These are phyloP conservation scores for Komagataella kurtzmanii DNA, from an alignment of 805 yeast species.

Conservation along the genomic window DNA sequence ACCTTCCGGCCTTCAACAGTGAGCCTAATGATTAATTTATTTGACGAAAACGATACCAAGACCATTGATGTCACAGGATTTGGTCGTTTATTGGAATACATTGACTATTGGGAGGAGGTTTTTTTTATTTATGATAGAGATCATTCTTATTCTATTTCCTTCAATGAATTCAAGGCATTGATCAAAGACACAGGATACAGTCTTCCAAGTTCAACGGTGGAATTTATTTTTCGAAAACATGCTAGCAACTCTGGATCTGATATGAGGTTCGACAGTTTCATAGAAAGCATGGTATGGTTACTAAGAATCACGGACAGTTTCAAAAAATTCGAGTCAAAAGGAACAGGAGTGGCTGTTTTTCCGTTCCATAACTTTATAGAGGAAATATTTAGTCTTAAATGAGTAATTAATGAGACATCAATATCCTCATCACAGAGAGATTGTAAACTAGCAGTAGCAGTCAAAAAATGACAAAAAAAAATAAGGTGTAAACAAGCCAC, in stretches of 20 bases:
- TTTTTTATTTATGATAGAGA: background rate
- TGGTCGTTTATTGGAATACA: background rate
- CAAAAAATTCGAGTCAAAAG: background rate
- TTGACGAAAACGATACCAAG: background rate
- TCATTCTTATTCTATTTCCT: background rate
- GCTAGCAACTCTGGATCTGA: background rate
- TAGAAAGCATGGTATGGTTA: background rate
- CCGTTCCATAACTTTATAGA: background rate
- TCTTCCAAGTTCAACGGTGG: background rate
- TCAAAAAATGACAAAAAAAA: too few relatives aligned
- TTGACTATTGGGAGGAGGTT: background rate
- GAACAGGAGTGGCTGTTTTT: background rate
- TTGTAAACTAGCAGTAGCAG: too few relatives aligned
- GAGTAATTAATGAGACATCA: background rate
- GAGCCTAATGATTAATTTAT: background rate
- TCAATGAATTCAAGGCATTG: background rate
- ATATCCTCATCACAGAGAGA: background rate
- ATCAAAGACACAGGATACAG: background rate
- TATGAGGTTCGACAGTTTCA: background rate
- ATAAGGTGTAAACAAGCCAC: conserved; percentile 9
- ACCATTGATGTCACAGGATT: background rate
- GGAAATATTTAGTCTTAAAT: background rate
- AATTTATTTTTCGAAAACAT: background rate
- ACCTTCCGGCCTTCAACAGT: background rate
- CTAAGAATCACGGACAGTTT: conserved; percentile 1